A percentile compares a stretch with the other conserved stretches of the same genome.
Evolutionary conservation across 2,329 filamentous ascomycete species (phyloP).

Genomic region (Fusarium algeriense): DNA sequence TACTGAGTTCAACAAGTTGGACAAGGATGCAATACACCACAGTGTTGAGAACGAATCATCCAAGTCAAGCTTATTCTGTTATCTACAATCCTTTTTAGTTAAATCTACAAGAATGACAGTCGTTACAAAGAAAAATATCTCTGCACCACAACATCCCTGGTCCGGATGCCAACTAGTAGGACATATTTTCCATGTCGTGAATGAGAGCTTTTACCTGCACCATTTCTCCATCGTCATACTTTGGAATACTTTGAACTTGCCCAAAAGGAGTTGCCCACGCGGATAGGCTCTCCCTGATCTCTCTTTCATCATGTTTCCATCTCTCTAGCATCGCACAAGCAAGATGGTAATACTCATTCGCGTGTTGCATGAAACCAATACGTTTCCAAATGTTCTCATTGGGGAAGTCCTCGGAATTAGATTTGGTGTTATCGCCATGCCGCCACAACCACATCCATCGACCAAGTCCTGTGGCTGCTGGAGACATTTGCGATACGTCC

Average conservation of each 20-base stretch:
- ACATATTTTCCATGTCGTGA: background rate
- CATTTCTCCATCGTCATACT: background rate
- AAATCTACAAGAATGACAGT: too few species aligned
- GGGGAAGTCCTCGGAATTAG: background rate
- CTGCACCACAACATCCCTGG: too few species aligned
- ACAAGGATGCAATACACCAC: too few species aligned
- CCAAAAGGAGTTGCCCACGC: background rate
- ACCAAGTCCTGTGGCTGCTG: background rate
- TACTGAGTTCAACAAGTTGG: too few species aligned
- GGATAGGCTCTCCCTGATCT: background rate
- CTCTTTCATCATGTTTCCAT: background rate
- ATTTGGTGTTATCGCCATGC: rapidly evolving
- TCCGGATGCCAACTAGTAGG: background rate
- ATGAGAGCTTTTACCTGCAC: background rate
- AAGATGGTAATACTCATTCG: background rate
- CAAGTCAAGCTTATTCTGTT: too few species aligned
- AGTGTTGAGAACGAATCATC: too few species aligned
- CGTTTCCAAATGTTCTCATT: background rate
- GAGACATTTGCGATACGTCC: background rate
- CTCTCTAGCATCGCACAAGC: background rate
- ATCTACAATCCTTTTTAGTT: too few species aligned
- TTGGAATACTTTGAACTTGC: background rate
- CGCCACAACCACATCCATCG: background rate
- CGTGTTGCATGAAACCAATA: background rate
- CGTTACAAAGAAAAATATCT: too few species aligned